Conservation (phyloP, 164 flowering plant species). For the Nymphaea thermarum region DNA sequence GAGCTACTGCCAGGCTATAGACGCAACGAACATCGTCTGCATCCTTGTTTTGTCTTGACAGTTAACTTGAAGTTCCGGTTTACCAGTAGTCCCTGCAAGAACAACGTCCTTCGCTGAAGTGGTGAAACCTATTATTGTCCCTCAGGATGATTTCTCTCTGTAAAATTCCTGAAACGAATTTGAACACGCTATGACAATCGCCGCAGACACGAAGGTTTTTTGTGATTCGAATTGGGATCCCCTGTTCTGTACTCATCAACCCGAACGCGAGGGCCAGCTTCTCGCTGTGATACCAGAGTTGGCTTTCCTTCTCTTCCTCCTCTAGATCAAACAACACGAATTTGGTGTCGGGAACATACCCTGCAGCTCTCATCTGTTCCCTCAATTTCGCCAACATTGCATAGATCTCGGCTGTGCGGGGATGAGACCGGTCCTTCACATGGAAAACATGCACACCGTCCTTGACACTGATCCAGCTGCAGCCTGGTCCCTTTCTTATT, state of each 20-base stretch:
- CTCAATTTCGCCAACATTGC: conserved; percentile 36
- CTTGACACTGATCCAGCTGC: conserved; percentile 59
- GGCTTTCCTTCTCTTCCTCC: conserved; percentile 68
- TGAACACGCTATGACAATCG: conserved; percentile 68
- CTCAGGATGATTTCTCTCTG: conserved; percentile 64
- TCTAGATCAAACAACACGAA: conserved; percentile 60
- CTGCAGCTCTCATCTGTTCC: conserved; percentile 48
- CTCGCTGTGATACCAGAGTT: conserved; percentile 70
- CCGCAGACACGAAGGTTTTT: conserved; percentile 76
- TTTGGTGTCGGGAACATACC: conserved; percentile 50
- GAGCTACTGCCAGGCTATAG: not conserved
- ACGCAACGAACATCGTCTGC: not conserved
- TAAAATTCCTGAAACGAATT: conserved; percentile 50
- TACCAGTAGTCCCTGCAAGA: conserved; percentile 81
- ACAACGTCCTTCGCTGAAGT: conserved; percentile 41
- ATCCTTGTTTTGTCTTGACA: not conserved
- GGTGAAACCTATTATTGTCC: conserved; percentile 65
- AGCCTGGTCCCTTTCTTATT: conserved; percentile 60
- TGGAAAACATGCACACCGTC: conserved; percentile 56
- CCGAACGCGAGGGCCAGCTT: conserved; percentile 78
- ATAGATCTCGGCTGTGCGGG: conserved; percentile 47
- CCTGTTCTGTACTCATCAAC: conserved; percentile 44
- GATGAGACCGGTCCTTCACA: conserved; percentile 62
- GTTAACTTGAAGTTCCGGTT: not conserved
- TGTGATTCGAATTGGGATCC: conserved; percentile 63